phyloP scores from a whole-genome alignment of 331 rosid genomes.

The Rosa hybrid region DNA sequence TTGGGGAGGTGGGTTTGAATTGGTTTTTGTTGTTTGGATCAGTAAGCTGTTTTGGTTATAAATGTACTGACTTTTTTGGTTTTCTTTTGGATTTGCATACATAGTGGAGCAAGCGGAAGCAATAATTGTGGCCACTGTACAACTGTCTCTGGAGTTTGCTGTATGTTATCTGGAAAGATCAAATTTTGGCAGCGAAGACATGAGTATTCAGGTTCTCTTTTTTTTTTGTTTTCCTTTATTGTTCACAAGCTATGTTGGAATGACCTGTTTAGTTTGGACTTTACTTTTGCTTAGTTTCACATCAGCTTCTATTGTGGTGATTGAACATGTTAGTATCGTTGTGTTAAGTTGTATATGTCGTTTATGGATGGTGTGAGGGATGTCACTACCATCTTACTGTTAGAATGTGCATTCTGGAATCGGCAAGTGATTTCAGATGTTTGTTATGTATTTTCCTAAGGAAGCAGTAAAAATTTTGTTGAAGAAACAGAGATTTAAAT shows the following conservation, averaged over 20 bases:
- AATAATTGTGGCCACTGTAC: slow-evolving; percentile 63
- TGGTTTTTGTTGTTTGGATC: too few relatives aligned
- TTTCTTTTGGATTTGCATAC: slow-evolving; percentile 15
- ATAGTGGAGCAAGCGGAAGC: slow-evolving; percentile 83
- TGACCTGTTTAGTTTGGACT: neutral
- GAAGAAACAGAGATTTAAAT: neutral
- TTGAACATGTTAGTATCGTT: neutral
- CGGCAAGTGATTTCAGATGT: neutral
- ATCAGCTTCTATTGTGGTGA: neutral
- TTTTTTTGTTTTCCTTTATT: slow-evolving; percentile 7
- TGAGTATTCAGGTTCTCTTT: slow-evolving; percentile 74
- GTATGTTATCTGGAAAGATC: slow-evolving; percentile 75
- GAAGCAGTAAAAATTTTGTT: neutral
- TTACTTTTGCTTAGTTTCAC: neutral
- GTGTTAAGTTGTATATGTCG: neutral
- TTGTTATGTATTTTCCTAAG: neutral
- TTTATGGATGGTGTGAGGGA: neutral
- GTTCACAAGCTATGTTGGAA: slow-evolving; percentile 7
- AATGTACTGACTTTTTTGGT: neutral
- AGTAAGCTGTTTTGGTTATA: neutral
- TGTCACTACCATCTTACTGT: neutral
- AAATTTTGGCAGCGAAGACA: slow-evolving; percentile 63
- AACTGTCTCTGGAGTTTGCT: slow-evolving; percentile 69
- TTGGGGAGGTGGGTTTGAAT: too few relatives aligned
- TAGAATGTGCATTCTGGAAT: neutral